Conservation (phyloP, 345 rosid species). For the Isatis tinctoria region DNA sequence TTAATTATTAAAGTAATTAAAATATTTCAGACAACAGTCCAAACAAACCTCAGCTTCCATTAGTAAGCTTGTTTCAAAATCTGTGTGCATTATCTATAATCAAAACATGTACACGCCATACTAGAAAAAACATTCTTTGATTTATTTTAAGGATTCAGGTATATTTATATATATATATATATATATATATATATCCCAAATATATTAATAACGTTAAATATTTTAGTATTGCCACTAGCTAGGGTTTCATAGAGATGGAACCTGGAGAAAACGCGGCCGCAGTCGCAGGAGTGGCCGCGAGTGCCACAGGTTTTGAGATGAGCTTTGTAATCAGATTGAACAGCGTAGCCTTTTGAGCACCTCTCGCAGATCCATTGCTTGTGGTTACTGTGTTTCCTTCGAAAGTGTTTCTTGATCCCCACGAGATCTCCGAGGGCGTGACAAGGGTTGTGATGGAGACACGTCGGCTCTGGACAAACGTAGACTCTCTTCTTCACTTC, state of each 20-base stretch:
- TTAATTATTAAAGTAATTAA: background rate
- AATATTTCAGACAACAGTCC: conserved; percentile 8
- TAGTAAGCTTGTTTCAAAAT: conserved; percentile 14
- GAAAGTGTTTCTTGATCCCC: conserved; percentile 94
- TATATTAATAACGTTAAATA: background rate
- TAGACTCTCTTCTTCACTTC: conserved; percentile 82
- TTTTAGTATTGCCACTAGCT: background rate
- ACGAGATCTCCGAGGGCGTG: conserved; percentile 98
- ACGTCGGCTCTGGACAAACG: conserved; percentile 92
- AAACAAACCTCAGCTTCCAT: conserved; percentile 18
- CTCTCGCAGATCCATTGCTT: conserved; percentile 94
- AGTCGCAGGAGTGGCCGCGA: conserved; percentile 96
- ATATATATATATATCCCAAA: background rate
- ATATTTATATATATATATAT: background rate
- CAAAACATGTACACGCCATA: conserved; percentile 28
- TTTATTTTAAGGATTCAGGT: conserved; percentile 28
- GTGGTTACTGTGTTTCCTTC: conserved; percentile 89
- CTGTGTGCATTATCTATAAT: conserved; percentile 3
- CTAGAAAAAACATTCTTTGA: conserved; percentile 29
- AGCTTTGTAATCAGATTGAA: conserved; percentile 97
- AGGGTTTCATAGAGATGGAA: conserved; percentile 29
- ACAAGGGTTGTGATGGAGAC: conserved; percentile 94
- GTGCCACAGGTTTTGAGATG: conserved; percentile 99
- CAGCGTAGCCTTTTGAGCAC: conserved; percentile 94
- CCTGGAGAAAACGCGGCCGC: conserved; percentile 99